Conservation (phyloP, 768 basidiomycete species). For the Tremella yokohamensis region DNA sequence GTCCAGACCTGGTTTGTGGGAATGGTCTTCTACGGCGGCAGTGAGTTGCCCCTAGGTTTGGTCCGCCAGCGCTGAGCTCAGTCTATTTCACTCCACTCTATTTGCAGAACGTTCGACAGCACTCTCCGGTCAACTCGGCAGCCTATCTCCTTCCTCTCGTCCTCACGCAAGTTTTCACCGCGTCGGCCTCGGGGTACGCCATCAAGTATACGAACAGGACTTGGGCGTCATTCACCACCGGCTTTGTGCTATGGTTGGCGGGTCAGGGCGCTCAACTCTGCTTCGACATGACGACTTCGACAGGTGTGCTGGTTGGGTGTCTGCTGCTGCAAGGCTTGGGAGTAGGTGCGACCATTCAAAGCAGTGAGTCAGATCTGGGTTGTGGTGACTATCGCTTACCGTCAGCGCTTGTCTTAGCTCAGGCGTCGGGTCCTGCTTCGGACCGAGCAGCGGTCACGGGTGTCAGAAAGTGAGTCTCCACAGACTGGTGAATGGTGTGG, state of each 20-base stretch:
- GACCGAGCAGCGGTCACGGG: conserved; percentile 44
- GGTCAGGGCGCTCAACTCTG: conserved; percentile 31
- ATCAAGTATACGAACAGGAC: conserved; percentile 32
- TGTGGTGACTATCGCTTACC: neutral
- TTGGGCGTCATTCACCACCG: conserved; percentile 26
- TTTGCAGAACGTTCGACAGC: conserved; percentile 28
- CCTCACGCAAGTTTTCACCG: conserved; percentile 29
- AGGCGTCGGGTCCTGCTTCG: conserved; percentile 25
- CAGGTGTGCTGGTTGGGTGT: conserved; percentile 26
- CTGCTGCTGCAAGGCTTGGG: conserved; percentile 42
- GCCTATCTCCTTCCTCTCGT: conserved; percentile 35
- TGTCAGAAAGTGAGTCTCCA: conserved; percentile 14
- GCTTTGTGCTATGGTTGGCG: conserved; percentile 37
- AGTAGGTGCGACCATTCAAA: conserved; percentile 38
- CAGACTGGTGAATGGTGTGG: no score
- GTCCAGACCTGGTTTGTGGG: conserved; percentile 67
- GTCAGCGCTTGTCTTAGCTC: conserved; percentile 36
- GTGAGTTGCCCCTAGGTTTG: conserved; percentile 63
- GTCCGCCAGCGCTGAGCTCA: conserved; percentile 64
- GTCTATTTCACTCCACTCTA: conserved; percentile 53
- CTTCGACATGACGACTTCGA: conserved; percentile 17
- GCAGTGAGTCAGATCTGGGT: conserved; percentile 13
- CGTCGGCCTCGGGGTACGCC: conserved; percentile 26
- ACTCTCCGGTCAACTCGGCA: conserved; percentile 26
- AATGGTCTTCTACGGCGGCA: conserved; percentile 48